Conservation (phyloP, 352 stramenopile genomes). For the Globisporangium spiculum region DNA sequence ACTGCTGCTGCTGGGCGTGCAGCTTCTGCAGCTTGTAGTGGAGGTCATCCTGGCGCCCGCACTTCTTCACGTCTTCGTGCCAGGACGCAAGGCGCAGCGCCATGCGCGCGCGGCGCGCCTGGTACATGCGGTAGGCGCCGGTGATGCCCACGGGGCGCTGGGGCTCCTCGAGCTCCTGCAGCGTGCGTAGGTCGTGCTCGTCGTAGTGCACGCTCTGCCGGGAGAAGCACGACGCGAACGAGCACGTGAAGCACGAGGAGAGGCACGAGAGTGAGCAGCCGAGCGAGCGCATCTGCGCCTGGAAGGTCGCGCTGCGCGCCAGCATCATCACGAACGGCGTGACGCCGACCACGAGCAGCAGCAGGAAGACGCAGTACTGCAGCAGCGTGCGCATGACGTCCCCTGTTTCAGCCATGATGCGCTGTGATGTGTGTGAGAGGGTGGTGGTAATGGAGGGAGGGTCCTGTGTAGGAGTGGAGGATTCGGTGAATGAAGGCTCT, state of each 20-base stretch:
- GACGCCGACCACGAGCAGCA: constrained; percentile 40
- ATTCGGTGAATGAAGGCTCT: constrained; percentile 8
- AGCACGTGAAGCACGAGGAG: constrained; percentile 9
- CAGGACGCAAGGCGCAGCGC: constrained; percentile 54
- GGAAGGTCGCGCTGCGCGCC: constrained; percentile 37
- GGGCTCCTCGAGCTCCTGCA: constrained; percentile 50
- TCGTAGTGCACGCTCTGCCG: constrained; percentile 45
- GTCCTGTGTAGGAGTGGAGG: constrained; percentile 1
- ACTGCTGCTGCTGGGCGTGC: constrained; percentile 18
- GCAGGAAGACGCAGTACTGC: constrained; percentile 46
- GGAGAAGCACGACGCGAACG: constrained; percentile 17
- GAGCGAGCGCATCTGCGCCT: constrained; percentile 32
- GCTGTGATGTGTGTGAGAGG: not conserved
- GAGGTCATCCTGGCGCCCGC: constrained; percentile 33
- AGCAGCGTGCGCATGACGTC: constrained; percentile 33
- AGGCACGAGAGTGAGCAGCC: constrained; percentile 36
- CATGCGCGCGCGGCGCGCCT: constrained; percentile 41
- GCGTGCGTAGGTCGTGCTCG: constrained; percentile 45
- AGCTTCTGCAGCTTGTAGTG: constrained; percentile 56
- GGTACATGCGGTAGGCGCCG: constrained; percentile 54
- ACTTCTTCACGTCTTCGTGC: constrained; percentile 61
- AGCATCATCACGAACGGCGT: constrained; percentile 47
- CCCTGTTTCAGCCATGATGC: constrained; percentile 8
- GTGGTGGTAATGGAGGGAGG: not conserved
- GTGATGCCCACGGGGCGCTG: constrained; percentile 43